Percentiles rank a stretch among this genome's conserved stretches.
These are phyloP conservation scores for Claviceps maximensis DNA, from an alignment of 2,329 filamentous ascomycete species.

Conservation along the genomic window DNA sequence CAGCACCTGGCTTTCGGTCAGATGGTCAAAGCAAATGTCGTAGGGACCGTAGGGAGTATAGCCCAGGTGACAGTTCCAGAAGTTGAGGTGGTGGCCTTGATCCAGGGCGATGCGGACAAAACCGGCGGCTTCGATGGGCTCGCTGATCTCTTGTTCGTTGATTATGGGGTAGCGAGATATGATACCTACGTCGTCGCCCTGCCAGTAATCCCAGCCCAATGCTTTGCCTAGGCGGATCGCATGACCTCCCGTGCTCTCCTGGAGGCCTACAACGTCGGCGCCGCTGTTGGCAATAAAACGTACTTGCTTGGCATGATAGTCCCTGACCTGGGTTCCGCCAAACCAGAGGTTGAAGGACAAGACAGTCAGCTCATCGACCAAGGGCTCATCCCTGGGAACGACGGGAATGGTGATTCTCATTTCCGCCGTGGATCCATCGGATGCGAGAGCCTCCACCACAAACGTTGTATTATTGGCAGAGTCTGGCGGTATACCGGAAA, in stretches of 20 bases:
- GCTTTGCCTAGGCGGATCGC: slow-evolving; percentile 20
- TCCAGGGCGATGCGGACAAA: slow-evolving; percentile 23
- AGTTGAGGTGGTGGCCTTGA: slow-evolving; percentile 16
- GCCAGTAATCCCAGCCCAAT: slow-evolving; percentile 24
- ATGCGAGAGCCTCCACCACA: slow-evolving; percentile 16
- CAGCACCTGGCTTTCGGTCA: slow-evolving; percentile 20
- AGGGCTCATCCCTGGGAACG: slow-evolving; percentile 9
- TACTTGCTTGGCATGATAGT: slow-evolving; percentile 27
- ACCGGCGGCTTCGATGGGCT: slow-evolving; percentile 15
- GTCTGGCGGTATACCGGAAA: slow-evolving; percentile 22
- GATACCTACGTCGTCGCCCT: slow-evolving; percentile 19
- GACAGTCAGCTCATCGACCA: slow-evolving; percentile 22
- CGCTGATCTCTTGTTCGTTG: slow-evolving; percentile 12
- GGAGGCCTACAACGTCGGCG: slow-evolving; percentile 23
- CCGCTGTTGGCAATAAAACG: slow-evolving; percentile 18
- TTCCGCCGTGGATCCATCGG: slow-evolving; percentile 12
- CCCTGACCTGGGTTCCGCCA: slow-evolving; percentile 22
- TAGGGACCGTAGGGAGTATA: slow-evolving; percentile 29
- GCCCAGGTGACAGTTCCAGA: slow-evolving; percentile 24
- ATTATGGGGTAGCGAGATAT: slow-evolving; percentile 26
- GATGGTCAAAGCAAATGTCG: slow-evolving; percentile 27
- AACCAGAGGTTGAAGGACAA: slow-evolving; percentile 28
- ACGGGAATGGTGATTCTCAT: slow-evolving; percentile 22
- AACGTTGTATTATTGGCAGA: slow-evolving; percentile 11
- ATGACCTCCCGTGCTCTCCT: slow-evolving; percentile 21